Conservation (phyloP, 805 yeast species). For the Peterozyma toletana region DNA sequence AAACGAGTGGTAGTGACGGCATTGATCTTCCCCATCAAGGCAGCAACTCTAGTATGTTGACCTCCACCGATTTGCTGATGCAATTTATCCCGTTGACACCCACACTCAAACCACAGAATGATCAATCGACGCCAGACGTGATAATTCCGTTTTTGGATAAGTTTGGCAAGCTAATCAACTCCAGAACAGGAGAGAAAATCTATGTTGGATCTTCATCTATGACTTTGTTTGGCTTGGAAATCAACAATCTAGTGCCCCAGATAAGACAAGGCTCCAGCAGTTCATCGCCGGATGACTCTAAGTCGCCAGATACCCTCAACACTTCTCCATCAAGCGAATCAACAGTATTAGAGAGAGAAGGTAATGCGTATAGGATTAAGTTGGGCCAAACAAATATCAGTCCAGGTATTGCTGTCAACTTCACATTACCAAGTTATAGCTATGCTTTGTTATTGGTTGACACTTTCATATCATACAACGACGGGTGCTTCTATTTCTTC, state of each 20-base stretch:
- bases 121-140: constrained; percentile 34
- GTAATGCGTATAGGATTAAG: constrained; percentile 67
- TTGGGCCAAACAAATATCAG: constrained; percentile 61
- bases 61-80: no score
- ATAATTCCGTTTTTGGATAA: constrained; percentile 67
- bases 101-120: neutral
- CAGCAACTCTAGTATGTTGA: no score
- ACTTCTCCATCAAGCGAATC: constrained; percentile 23
- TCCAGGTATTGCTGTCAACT: constrained; percentile 63
- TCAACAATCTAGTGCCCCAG: constrained; percentile 38
- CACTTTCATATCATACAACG: constrained; percentile 71
- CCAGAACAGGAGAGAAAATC: constrained; percentile 67
- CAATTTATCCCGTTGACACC: neutral
- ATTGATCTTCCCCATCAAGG: neutral
- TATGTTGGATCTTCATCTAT: constrained; percentile 79
- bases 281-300: constrained; percentile 15
- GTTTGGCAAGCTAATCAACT: constrained; percentile 64
- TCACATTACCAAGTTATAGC: constrained; percentile 68
- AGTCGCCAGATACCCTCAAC: constrained; percentile 11
- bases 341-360: constrained; percentile 65
- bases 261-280: constrained; percentile 4
- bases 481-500: constrained; percentile 79
- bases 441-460: constrained; percentile 72
- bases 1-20: neutral
- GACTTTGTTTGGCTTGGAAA: constrained; percentile 75